These are phyloP conservation scores for Mangifera indica DNA, from an alignment of 345 rosid species.

Conservation along the genomic window DNA sequence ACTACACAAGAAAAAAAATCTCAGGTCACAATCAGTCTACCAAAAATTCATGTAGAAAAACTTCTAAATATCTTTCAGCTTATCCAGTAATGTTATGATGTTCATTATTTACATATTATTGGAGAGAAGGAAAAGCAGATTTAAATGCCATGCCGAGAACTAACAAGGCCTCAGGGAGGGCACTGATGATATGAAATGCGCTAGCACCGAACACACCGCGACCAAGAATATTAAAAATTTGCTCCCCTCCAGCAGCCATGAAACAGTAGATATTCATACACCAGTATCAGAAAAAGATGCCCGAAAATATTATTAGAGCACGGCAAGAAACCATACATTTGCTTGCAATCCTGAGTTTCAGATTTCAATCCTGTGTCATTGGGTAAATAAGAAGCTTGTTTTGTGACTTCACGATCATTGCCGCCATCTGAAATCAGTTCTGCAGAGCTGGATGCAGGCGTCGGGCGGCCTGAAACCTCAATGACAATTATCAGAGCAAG, in stretches of 20 bases:
- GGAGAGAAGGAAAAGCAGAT: not conserved
- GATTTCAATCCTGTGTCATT: not conserved
- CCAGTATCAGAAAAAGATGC: slow-evolving; percentile 26
- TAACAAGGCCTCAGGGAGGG: slow-evolving; percentile 35
- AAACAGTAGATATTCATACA: slow-evolving; percentile 31
- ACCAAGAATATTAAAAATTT: slow-evolving; percentile 32
- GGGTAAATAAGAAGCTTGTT: slow-evolving; percentile 5
- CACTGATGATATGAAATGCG: slow-evolving; percentile 30
- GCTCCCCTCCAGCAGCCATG: slow-evolving; percentile 27
- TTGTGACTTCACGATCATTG: not conserved
- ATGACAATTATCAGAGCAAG: not conserved
- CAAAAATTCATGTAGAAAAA: too few species aligned
- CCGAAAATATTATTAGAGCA: slow-evolving; percentile 30
- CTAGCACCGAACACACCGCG: slow-evolving; percentile 33
- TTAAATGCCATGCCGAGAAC: slow-evolving; percentile 25
- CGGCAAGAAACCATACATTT: slow-evolving; percentile 37
- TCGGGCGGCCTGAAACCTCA: not conserved
- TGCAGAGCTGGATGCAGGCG: not conserved
- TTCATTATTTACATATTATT: too few species aligned
- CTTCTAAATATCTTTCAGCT: too few species aligned
- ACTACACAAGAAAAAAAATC: too few species aligned
- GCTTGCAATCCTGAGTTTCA: slow-evolving; percentile 11
- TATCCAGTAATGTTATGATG: too few species aligned
- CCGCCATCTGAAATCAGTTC: slow-evolving; percentile 12
- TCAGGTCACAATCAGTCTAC: too few species aligned